Evolutionary conservation across 2,329 filamentous ascomycete species (phyloP).

Genomic region (Cladosporium sp.): DNA sequence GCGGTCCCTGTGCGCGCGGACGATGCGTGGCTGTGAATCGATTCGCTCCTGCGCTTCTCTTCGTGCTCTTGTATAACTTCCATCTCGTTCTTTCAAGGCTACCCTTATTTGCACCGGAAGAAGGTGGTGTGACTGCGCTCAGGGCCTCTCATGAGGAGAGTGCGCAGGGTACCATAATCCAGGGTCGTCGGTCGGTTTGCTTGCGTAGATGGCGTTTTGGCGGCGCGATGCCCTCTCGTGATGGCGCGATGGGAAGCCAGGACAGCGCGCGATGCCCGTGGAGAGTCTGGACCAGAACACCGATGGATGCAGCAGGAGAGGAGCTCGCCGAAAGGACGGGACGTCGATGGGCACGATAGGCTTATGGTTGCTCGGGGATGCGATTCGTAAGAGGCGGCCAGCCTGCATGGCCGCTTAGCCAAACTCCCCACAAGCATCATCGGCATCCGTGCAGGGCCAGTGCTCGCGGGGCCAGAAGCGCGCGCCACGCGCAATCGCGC

Average conservation of each 20-base stretch:
- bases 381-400: too few relatives aligned
- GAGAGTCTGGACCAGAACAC: too few relatives aligned
- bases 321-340: too few relatives aligned
- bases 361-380: too few relatives aligned
- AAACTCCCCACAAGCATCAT: too few relatives aligned
- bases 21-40: conserved; percentile 6
- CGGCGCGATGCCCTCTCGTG: background rate
- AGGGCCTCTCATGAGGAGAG: background rate
- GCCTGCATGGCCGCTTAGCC: too few relatives aligned
- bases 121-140: background rate
- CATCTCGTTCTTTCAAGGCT: background rate
- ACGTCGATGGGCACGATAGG: too few relatives aligned
- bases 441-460: too few relatives aligned
- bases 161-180: conserved; percentile 5
- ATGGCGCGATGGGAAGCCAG: too few relatives aligned
- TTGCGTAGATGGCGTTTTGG: background rate
- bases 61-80: conserved; percentile 3
- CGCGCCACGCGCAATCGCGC: background rate
- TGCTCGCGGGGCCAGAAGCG: too few relatives aligned
- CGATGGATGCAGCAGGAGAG: too few relatives aligned
- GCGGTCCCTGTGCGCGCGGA: background rate
- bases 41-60: background rate
- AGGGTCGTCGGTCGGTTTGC: background rate
- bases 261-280: too few relatives aligned
- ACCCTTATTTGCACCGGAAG: background rate